A percentile compares a stretch with the other conserved stretches of the same genome.
Evolutionary conservation across 169 alveolate genomes (phyloP).

Genomic region (Plasmodium fragile): DNA sequence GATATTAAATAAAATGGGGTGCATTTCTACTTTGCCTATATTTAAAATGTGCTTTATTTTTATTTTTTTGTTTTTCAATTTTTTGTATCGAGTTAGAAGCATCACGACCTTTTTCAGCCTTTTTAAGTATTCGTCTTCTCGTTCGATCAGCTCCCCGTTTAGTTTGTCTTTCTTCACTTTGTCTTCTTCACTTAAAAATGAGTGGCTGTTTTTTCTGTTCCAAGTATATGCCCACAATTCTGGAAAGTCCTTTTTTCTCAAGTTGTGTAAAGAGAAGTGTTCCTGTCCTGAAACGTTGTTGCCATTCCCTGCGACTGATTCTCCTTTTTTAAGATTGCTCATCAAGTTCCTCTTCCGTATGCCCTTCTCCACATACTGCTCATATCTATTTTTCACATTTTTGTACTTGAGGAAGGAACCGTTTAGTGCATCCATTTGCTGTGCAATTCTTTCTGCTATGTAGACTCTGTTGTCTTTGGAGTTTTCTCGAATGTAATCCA

Average conservation of each 20-base stretch:
- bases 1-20: constrained; percentile 10
- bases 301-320: not conserved
- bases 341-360: not conserved
- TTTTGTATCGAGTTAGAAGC: not conserved
- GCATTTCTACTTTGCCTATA: not conserved
- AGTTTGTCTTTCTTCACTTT: not conserved
- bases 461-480: constrained; percentile 4
- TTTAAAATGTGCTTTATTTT: constrained; percentile 3
- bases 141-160: not conserved
- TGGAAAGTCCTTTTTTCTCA: not conserved
- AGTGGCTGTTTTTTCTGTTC: not conserved
- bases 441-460: constrained; percentile 10
- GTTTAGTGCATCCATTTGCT: not conserved
- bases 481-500: constrained; percentile 14
- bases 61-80: constrained; percentile 20
- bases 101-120: not conserved
- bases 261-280: not conserved
- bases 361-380: constrained; percentile 10
- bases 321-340: not conserved
- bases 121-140: not conserved
- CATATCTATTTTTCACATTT: constrained; percentile 12
- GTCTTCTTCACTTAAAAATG: constrained; percentile 6
- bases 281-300: not conserved
- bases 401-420: constrained; percentile 5
- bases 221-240: not conserved